Evolutionary conservation across 2,329 filamentous ascomycete genomes (phyloP).

Genomic region (Fusarium sambucinum): DNA sequence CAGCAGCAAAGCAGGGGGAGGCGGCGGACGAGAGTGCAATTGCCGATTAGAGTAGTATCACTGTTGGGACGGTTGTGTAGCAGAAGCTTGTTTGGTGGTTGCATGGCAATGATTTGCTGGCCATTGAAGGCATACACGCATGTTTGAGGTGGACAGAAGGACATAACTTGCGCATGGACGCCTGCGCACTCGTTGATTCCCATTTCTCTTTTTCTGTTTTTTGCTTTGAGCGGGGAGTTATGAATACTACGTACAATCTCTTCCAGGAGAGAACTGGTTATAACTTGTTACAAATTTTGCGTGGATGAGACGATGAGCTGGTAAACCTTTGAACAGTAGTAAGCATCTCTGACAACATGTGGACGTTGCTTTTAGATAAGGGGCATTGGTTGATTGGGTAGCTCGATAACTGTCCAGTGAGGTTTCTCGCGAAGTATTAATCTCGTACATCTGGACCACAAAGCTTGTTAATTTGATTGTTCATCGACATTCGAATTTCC

Average conservation of each 20-base stretch:
- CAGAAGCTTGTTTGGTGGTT: neutral
- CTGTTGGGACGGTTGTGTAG: conserved; percentile 1
- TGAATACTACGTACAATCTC: conserved; percentile 13
- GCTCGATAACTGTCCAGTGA: conserved; percentile 5
- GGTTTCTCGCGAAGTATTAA: neutral
- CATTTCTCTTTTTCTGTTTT: conserved; percentile 16
- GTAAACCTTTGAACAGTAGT: neutral
- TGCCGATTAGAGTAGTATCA: conserved; percentile 51
- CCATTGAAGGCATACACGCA: conserved; percentile 17
- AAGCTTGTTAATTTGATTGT: conserved; percentile 18
- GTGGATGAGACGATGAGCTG: neutral
- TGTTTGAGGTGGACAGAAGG: conserved; percentile 14
- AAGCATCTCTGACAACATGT: neutral
- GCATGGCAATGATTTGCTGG: conserved; percentile 23
- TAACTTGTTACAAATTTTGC: neutral
- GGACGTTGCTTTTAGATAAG: conserved; percentile 11
- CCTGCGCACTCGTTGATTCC: conserved; percentile 45
- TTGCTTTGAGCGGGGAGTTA: conserved; percentile 38
- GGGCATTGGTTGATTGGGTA: conserved; percentile 10
- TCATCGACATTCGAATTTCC: conserved; percentile 3
- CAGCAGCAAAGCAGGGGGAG: conserved; percentile 45
- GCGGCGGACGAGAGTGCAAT: conserved; percentile 58
- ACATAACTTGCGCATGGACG: conserved; percentile 39
- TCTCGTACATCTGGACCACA: conserved; percentile 13
- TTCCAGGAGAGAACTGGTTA: conserved; percentile 20